phyloP scores from a whole-genome alignment of 768 basidiomycete genomes.

The Phanerochaete sordida region DNA sequence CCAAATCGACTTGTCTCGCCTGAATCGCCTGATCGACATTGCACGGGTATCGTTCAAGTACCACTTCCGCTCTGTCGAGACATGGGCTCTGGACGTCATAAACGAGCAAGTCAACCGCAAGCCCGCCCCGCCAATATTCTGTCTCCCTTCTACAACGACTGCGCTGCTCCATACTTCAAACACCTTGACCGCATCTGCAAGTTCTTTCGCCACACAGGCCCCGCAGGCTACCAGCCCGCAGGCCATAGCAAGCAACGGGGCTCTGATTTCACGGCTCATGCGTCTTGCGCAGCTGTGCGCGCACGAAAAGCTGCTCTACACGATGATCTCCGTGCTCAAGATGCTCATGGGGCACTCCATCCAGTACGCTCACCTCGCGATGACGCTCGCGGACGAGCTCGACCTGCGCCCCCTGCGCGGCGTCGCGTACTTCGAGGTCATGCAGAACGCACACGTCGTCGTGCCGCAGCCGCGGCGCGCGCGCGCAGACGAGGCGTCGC shows the following conservation, averaged over 20 bases:
- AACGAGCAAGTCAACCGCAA: constrained; percentile 62
- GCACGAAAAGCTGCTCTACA: constrained; percentile 55
- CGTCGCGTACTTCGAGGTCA: constrained; percentile 68
- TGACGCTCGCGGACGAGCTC: constrained; percentile 71
- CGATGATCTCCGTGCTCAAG: constrained; percentile 55
- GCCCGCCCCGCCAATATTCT: constrained; percentile 47
- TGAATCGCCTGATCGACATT: constrained; percentile 49
- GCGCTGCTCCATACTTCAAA: constrained; percentile 6
- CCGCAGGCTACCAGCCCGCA: neutral
- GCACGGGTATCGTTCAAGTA: constrained; percentile 71
- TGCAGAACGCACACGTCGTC: constrained; percentile 54
- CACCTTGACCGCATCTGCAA: constrained; percentile 24
- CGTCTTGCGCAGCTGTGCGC: constrained; percentile 65
- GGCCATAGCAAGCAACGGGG: constrained; percentile 9
- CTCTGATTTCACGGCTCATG: constrained; percentile 42
- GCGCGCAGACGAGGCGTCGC: constrained; percentile 11
- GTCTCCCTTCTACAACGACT: constrained; percentile 31
- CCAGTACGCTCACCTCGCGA: constrained; percentile 68
- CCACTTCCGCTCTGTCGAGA: constrained; percentile 68
- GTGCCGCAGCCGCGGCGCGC: neutral
- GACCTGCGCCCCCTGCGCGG: constrained; percentile 57
- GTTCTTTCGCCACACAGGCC: constrained; percentile 16
- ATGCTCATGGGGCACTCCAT: constrained; percentile 60
- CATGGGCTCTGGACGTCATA: constrained; percentile 73
- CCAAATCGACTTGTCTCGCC: constrained; percentile 43